phyloP scores from a whole-genome alignment of 768 basidiomycete species.

The Suillus occidentalis region DNA sequence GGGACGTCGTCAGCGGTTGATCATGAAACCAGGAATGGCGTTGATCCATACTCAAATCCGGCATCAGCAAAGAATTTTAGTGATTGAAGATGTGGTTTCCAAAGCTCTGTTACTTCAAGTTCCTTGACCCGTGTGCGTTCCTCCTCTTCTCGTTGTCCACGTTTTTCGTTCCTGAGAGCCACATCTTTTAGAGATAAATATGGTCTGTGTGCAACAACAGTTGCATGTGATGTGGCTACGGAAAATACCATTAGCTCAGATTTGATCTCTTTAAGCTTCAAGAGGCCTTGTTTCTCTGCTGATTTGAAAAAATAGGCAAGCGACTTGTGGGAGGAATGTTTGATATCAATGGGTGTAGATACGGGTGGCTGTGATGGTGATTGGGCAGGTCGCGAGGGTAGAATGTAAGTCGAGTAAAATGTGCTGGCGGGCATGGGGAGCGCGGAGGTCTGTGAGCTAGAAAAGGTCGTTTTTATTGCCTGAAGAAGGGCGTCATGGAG shows the following conservation, averaged over 20 bases:
- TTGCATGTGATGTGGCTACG: slow-evolving; percentile 57
- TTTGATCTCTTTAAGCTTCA: slow-evolving; percentile 66
- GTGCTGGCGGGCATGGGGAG: slow-evolving; percentile 78
- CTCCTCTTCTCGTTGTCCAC: slow-evolving; percentile 52
- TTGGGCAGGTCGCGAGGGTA: slow-evolving; percentile 75
- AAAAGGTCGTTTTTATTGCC: slow-evolving; percentile 53
- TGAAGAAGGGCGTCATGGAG: slow-evolving; percentile 67
- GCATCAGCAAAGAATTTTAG: slow-evolving; percentile 62
- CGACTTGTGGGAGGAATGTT: slow-evolving; percentile 78
- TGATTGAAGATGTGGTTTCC: slow-evolving; percentile 61
- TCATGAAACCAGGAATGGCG: slow-evolving; percentile 12
- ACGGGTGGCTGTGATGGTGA: slow-evolving; percentile 27
- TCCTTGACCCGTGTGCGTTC: slow-evolving; percentile 47
- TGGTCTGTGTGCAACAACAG: slow-evolving; percentile 47
- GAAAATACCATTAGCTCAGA: slow-evolving; percentile 54
- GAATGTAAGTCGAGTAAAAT: slow-evolving; percentile 74
- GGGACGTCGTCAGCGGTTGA: slow-evolving; percentile 27
- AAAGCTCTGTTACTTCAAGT: slow-evolving; percentile 65
- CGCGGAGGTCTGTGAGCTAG: slow-evolving; percentile 45
- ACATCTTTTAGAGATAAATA: slow-evolving; percentile 67
- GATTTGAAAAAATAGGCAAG: slow-evolving; percentile 78
- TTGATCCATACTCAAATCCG: slow-evolving; percentile 53
- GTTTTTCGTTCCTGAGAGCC: slow-evolving; percentile 63
- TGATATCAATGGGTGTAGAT: slow-evolving; percentile 63
- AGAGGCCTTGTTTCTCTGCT: slow-evolving; percentile 68